Percentiles rank a stretch among this genome's conserved stretches.
phyloP scores from a whole-genome alignment of 176 grass and related monocot species.

The Oryza longistaminata region DNA sequence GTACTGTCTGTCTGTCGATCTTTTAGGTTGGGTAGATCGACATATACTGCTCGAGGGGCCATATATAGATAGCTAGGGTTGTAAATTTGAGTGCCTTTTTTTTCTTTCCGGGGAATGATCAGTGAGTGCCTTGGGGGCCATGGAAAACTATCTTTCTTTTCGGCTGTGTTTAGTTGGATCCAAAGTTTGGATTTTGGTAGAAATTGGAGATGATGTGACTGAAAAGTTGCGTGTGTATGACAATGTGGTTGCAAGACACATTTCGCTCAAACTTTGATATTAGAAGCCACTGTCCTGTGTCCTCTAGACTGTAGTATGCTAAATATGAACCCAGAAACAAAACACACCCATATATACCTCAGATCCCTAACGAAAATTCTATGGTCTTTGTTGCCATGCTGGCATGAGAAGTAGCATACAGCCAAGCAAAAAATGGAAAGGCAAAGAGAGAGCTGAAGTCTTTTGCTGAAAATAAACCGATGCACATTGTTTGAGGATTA shows the following conservation, averaged over 20 bases:
- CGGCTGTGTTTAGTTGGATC: too few species aligned
- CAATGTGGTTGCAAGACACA: conserved; percentile 10
- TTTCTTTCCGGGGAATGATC: too few species aligned
- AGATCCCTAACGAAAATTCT: conserved; percentile 19
- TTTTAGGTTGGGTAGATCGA: conserved; percentile 18
- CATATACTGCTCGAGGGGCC: not conserved
- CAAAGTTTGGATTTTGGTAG: too few species aligned
- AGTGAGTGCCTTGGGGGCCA: too few species aligned
- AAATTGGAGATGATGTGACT: too few species aligned
- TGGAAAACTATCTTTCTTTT: too few species aligned
- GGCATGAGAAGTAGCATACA: not conserved
- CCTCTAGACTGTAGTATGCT: not conserved
- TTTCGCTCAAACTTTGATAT: conserved; percentile 29
- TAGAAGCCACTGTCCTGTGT: conserved; percentile 2
- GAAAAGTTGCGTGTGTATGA: too few species aligned
- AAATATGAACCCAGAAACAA: conserved; percentile 4
- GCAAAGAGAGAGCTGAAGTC: not conserved
- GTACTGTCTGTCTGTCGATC: not conserved
- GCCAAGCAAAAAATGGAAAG: not conserved
- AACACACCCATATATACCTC: conserved; percentile 18
- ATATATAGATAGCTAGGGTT: not conserved
- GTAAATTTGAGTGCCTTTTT: too few species aligned
- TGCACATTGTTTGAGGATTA: not conserved
- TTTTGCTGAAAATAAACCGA: conserved; percentile 6
- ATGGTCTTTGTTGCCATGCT: not conserved